Evolutionary conservation across 805 yeast genomes (phyloP).

Genomic region (Metschnikowia gruessii): DNA sequence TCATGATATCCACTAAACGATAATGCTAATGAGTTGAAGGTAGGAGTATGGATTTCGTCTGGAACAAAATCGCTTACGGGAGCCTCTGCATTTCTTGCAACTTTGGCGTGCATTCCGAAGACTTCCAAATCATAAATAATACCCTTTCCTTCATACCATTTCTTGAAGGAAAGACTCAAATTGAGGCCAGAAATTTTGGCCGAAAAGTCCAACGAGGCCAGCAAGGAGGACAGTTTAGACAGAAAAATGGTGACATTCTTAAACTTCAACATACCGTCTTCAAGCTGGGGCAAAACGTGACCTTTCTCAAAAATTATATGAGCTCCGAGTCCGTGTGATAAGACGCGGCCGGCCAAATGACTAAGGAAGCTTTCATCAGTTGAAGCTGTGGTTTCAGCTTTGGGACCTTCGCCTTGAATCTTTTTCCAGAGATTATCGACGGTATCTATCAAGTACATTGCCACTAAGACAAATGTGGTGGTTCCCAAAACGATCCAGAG

Average conservation of each 20-base stretch:
- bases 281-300: conserved; percentile 40
- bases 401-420: conserved; percentile 20
- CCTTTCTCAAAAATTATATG: conserved; percentile 39
- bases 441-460: conserved; percentile 43
- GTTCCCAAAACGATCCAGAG: conserved; percentile 56
- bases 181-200: conserved; percentile 44
- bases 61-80: conserved; percentile 5
- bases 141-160: conserved; percentile 57
- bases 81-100: conserved; percentile 8
- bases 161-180: conserved; percentile 46
- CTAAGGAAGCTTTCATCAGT: conserved; percentile 31
- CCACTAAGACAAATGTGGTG: conserved; percentile 50
- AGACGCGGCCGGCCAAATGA: conserved; percentile 32
- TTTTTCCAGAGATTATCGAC: conserved; percentile 28
- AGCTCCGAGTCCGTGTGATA: conserved; percentile 40
- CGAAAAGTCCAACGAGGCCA: conserved; percentile 23
- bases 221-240: conserved; percentile 13
- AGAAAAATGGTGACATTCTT: conserved; percentile 33
- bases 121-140: conserved; percentile 48
- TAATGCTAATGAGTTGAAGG: conserved; percentile 25
- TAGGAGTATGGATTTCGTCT: conserved; percentile 27
- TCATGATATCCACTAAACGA: conserved; percentile 28
- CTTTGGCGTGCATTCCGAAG: conserved; percentile 45
- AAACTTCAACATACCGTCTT: conserved; percentile 50
- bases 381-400: not conserved